phyloP scores from a whole-genome alignment of 805 yeast genomes.

The Metschnikowia gelsemii region DNA sequence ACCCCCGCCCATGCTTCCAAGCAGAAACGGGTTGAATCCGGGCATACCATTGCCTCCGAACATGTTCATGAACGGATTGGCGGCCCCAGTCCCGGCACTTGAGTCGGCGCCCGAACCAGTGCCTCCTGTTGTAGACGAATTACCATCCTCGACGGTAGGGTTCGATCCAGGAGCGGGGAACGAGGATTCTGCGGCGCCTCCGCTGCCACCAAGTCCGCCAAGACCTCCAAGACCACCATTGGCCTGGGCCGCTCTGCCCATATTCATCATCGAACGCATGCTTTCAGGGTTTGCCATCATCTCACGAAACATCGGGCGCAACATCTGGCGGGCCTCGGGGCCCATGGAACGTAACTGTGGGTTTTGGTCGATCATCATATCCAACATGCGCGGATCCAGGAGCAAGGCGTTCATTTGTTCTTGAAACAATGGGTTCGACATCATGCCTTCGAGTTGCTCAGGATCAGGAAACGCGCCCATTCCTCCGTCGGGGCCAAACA shows the following conservation, averaged over 20 bases:
- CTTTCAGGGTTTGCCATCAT: constrained; percentile 73
- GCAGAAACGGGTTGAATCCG: constrained; percentile 51
- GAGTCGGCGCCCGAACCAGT: constrained; percentile 6
- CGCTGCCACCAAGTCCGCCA: constrained; percentile 7
- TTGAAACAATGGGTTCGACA: constrained; percentile 79
- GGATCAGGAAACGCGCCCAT: constrained; percentile 71
- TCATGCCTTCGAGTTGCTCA: constrained; percentile 69
- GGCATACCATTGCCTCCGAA: constrained; percentile 34
- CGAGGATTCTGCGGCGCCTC: constrained; percentile 16
- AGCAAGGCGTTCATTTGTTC: constrained; percentile 81
- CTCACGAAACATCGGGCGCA: constrained; percentile 81
- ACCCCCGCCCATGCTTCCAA: constrained; percentile 40
- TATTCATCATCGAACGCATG: constrained; percentile 77
- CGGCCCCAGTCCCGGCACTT: constrained; percentile 20
- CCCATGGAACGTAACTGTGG: constrained; percentile 87
- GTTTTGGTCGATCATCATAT: constrained; percentile 72
- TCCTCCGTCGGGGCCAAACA: constrained; percentile 97
- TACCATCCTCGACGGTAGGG: constrained; percentile 29
- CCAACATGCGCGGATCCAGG: constrained; percentile 85
- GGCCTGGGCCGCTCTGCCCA: constrained; percentile 56
- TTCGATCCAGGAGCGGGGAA: constrained; percentile 42
- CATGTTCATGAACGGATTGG: constrained; percentile 42
- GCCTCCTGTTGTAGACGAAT: neutral
- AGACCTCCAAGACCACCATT: constrained; percentile 25
- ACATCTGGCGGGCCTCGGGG: constrained; percentile 81